Base-by-base conservation (phyloP, 805 yeast species). In the Isabelozyma gotoi region DNA sequence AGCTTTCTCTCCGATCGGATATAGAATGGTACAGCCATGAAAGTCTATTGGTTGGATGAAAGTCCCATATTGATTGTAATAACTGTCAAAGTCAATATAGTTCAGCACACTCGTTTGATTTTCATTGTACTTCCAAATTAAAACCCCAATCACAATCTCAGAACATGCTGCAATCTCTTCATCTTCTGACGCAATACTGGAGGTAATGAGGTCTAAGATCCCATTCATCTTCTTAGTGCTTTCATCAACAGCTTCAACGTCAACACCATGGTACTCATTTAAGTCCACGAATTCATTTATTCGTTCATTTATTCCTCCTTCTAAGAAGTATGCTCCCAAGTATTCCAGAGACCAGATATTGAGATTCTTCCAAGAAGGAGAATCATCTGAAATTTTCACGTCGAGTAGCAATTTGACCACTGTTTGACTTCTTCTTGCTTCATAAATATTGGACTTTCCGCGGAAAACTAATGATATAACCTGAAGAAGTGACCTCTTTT, bases 101-200 rank as follows among this genome's bases (percentile, higher is more conserved):
- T 57, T 56, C 11, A 27, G 33, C 1, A 60, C 44, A 19, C 57
- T 62, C 12, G 14, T 42, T 7, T 24, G 46, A 10, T 40, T 53
- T 31, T 41, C 36, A n/a, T 51, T 46, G 41, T 54, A 59, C 20
- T 59, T 62, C 44, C 60, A 50, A 1, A 73, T 46, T 14, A 76
- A 52, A 7, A 61, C 68, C 1, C 81, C 80, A 7, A 73, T 33
- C 5, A 73, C 53, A 3, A 69, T 47, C 33, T 77, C 79, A 35
- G 73, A 60, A 40, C 67, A 54, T 4, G 59, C 58, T 4, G 49
- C 45, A 19, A 49, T 60, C 8, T 53, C 51, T 2, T 52, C n/a
- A 29, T 59, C 42, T 1, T 52, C 48, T 1, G 40, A 27, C 1
- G 51, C 46, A 10, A 56, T 42, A 7, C 46, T 43, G 0, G 49